phyloP scores from a whole-genome alignment of 192 early-diverging fungal species.

The Backusella circina region DNA sequence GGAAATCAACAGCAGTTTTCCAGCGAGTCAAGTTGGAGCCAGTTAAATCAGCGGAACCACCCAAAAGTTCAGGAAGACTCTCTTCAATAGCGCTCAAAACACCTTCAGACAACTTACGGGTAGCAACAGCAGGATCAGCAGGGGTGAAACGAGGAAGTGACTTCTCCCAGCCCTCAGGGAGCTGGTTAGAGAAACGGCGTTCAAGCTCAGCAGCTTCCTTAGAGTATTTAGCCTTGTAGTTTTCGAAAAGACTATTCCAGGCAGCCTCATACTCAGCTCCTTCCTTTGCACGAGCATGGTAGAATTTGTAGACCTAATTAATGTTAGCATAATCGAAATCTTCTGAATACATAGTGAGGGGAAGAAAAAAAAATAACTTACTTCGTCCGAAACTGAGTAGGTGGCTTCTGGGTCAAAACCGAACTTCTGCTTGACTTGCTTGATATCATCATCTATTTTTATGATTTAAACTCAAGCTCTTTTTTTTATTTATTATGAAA shows the following conservation, averaged over 20 bases:
- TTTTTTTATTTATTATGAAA: not conserved
- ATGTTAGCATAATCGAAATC: constrained; percentile 50
- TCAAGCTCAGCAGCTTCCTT: constrained; percentile 63
- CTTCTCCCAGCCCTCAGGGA: constrained; percentile 71
- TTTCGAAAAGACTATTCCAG: constrained; percentile 74
- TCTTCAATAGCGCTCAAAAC: constrained; percentile 80
- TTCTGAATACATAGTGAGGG: constrained; percentile 44
- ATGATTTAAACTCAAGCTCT: not conserved
- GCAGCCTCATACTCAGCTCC: constrained; percentile 63
- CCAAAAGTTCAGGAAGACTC: constrained; percentile 77
- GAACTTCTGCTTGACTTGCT: constrained; percentile 73
- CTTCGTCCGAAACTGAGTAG: constrained; percentile 72
- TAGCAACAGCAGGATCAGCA: constrained; percentile 74
- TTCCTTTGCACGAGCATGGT: constrained; percentile 47
- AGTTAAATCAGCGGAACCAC: constrained; percentile 96
- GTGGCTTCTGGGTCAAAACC: constrained; percentile 76
- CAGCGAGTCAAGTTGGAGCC: constrained; percentile 93
- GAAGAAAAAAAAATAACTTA: constrained; percentile 38
- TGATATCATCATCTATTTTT: constrained; percentile 63
- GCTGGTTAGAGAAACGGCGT: constrained; percentile 66
- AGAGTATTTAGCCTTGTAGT: constrained; percentile 69
- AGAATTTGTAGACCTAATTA: constrained; percentile 54
- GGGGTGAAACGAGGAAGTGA: constrained; percentile 77
- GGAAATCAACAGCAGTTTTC: constrained; percentile 91
- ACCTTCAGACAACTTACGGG: constrained; percentile 82